phyloP scores from a whole-genome alignment of 352 stramenopile species.

The Phytophthora colocasiae region DNA sequence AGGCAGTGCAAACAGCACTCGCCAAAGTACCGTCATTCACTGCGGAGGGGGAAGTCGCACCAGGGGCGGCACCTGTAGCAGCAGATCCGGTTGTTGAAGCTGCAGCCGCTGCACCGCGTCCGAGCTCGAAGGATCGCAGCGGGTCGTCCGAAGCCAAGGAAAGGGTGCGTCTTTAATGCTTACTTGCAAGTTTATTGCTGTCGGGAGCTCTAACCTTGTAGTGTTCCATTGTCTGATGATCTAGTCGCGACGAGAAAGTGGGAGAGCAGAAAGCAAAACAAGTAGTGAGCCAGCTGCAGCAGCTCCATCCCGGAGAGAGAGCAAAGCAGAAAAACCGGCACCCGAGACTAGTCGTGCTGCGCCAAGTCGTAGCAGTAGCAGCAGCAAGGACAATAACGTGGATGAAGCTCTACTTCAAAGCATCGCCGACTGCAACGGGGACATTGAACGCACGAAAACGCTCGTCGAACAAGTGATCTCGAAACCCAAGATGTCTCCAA shows the following conservation, averaged over 20 bases:
- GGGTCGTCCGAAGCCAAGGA: conserved; percentile 64
- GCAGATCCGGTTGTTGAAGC: conserved; percentile 26
- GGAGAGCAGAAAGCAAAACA: conserved; percentile 36
- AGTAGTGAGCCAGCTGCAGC: conserved; percentile 24
- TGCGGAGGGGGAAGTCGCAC: conserved; percentile 48
- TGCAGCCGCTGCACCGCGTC: conserved; percentile 26
- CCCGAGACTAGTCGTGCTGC: conserved; percentile 30
- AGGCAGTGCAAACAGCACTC: conserved; percentile 69
- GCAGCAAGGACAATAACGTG: conserved; percentile 38
- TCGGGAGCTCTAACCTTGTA: background rate
- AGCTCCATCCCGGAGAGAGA: conserved; percentile 33
- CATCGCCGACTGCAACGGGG: conserved; percentile 76
- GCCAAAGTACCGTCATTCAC: conserved; percentile 71
- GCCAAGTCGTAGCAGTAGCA: conserved; percentile 44
- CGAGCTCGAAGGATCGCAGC: conserved; percentile 57
- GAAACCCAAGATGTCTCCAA: conserved; percentile 87
- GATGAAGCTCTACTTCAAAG: conserved; percentile 61
- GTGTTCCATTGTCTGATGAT: background rate
- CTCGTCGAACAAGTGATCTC: conserved; percentile 82
- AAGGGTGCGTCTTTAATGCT: conserved; percentile 27
- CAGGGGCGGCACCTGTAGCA: conserved; percentile 11
- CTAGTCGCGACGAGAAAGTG: conserved; percentile 44
- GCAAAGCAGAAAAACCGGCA: conserved; percentile 43
- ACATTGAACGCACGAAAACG: conserved; percentile 80
- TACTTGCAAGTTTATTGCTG: background rate